These are phyloP conservation scores for Cylindrotheca fusiformis DNA, from an alignment of 108 stramenopile genomes.

Conservation along the genomic window DNA sequence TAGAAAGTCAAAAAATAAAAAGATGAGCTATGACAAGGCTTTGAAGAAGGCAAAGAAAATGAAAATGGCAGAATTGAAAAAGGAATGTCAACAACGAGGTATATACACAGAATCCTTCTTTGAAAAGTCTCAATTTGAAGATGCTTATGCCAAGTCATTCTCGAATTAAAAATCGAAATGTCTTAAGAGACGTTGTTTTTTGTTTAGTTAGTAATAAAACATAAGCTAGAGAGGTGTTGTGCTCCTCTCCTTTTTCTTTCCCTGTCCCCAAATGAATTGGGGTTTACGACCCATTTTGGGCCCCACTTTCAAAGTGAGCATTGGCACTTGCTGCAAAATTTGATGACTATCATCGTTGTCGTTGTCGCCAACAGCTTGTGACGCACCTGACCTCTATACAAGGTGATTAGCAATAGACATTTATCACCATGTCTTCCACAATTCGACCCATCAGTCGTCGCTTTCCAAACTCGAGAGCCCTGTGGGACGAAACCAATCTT, in stretches of 20 bases:
- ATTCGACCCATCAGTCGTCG: constrained; percentile 31
- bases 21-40: constrained; percentile 37
- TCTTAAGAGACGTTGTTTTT: too few species aligned
- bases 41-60: constrained; percentile 53
- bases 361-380: too few species aligned
- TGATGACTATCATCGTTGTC: too few species aligned
- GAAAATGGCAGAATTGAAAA: constrained; percentile 57
- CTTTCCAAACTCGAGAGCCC: constrained; percentile 22
- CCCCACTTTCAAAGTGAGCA: too few species aligned
- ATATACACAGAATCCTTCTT: constrained; percentile 67
- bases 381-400: too few species aligned
- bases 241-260: too few species aligned
- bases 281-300: too few species aligned
- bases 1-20: neutral
- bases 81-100: constrained; percentile 66
- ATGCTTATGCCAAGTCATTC: constrained; percentile 55
- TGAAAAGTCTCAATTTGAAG: constrained; percentile 80
- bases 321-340: too few species aligned
- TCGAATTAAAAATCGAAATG: neutral
- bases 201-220: too few species aligned
- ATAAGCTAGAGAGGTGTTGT: too few species aligned
- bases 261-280: too few species aligned
- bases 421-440: neutral
- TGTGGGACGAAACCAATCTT: constrained; percentile 49
- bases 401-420: too few species aligned